Conservation (phyloP, 139 green algal genomes). For the Medakamo hakoo region DNA sequence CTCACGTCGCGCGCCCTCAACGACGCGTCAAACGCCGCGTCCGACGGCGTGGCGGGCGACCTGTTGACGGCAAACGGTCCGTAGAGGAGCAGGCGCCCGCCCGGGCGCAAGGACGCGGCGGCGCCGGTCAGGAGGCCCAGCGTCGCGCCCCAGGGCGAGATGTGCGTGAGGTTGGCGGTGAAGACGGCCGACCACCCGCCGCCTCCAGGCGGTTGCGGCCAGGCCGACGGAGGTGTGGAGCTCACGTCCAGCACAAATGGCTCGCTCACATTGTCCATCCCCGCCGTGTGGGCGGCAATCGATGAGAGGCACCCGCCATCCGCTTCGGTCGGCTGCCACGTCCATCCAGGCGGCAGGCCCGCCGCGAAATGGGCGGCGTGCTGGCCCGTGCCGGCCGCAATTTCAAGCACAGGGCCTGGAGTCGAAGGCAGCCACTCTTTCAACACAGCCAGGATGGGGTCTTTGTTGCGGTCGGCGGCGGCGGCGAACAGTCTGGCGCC, state of each 20-base stretch:
- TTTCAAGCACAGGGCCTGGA: conserved; percentile 5
- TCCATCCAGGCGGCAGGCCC: conserved; percentile 11
- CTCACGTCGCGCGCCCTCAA: conserved; percentile 16
- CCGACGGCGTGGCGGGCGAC: conserved; percentile 21
- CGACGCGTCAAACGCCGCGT: conserved; percentile 30
- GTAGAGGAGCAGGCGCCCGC: conserved; percentile 26
- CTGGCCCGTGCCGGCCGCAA: conserved; percentile 31
- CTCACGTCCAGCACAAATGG: conserved; percentile 18
- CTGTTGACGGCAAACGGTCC: conserved; percentile 31
- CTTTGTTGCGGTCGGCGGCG: conserved; percentile 8
- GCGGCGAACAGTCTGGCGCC: background rate
- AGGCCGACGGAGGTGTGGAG: conserved; percentile 1
- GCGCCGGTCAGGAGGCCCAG: conserved; percentile 27
- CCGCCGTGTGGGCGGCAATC: conserved; percentile 4
- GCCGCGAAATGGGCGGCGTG: conserved; percentile 22
- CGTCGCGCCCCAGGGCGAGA: conserved; percentile 26
- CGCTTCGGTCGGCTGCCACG: conserved; percentile 26
- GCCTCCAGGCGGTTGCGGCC: background rate
- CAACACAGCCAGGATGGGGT: conserved; percentile 9
- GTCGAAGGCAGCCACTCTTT: background rate
- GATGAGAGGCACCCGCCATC: conserved; percentile 3
- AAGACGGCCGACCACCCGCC: conserved; percentile 11
- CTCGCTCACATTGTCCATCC: conserved; percentile 11
- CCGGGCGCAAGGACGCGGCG: conserved; percentile 1
- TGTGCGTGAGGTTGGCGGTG: conserved; percentile 38